Evolutionary conservation across 2,329 filamentous ascomycete genomes (phyloP).

Genomic region (Didymosphaeria variabile): DNA sequence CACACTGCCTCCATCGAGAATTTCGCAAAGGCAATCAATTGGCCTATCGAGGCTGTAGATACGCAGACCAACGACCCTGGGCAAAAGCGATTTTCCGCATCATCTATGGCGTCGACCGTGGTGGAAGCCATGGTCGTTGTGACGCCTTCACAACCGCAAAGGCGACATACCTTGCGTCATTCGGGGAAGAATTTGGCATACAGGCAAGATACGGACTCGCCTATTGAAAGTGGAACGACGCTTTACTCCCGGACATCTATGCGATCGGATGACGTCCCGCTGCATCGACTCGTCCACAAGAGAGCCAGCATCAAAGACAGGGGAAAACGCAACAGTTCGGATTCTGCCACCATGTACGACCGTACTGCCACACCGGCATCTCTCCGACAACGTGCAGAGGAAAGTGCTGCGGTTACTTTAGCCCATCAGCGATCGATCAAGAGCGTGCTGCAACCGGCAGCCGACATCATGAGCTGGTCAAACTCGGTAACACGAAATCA

Average conservation of each 20-base stretch:
- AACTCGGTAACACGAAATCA: conserved; percentile 31
- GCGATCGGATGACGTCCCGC: conserved; percentile 53
- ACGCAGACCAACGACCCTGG: conserved; percentile 41
- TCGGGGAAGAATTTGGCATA: conserved; percentile 63
- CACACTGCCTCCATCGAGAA: conserved; percentile 55
- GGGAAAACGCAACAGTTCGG: conserved; percentile 40
- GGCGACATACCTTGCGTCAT: conserved; percentile 60
- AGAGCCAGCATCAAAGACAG: conserved; percentile 59
- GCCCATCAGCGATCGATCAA: conserved; percentile 44
- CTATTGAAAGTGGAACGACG: conserved; percentile 52
- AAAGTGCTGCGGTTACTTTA: conserved; percentile 41
- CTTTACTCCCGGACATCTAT: conserved; percentile 57
- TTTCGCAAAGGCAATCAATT: conserved; percentile 60
- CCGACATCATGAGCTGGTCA: conserved; percentile 43
- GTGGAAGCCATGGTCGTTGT: conserved; percentile 65
- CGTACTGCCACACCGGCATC: conserved; percentile 43
- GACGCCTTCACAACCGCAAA: conserved; percentile 56
- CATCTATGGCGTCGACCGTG: conserved; percentile 64
- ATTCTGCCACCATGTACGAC: conserved; percentile 36
- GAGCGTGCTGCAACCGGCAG: conserved; percentile 44
- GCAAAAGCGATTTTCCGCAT: conserved; percentile 57
- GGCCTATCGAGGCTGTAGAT: conserved; percentile 53
- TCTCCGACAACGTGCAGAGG: conserved; percentile 33
- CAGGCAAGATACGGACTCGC: conserved; percentile 51
- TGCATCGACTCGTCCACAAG: conserved; percentile 62